phyloP scores from a whole-genome alignment of 116 monocot species.

The Posidonia oceanica region DNA sequence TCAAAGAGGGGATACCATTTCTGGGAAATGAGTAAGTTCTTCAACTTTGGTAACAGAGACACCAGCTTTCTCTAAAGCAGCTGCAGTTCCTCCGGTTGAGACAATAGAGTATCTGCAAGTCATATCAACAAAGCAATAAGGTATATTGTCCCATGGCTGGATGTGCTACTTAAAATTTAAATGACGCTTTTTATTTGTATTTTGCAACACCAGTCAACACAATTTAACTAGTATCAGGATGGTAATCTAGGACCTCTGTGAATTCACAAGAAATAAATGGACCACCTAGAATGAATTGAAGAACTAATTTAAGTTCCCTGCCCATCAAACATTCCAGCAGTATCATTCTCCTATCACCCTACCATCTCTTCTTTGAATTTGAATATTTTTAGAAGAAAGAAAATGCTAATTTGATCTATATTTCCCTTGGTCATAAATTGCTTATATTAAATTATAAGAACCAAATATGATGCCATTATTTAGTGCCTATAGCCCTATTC shows the following conservation, averaged over 20 bases:
- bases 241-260: too few species aligned
- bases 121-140: not conserved
- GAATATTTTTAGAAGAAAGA: too few species aligned
- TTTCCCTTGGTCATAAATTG: too few species aligned
- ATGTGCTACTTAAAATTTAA: not conserved
- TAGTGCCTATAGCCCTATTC: too few species aligned
- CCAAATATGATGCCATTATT: too few species aligned
- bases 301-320: not conserved
- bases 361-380: too few species aligned
- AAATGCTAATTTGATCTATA: too few species aligned
- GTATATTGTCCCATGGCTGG: not conserved
- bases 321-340: too few species aligned
- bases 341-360: too few species aligned
- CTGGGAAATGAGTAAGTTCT: constrained; percentile 81
- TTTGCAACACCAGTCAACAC: too few species aligned
- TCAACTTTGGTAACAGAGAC: constrained; percentile 84
- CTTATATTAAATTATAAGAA: too few species aligned
- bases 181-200: not conserved
- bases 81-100: constrained; percentile 91
- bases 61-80: constrained; percentile 63
- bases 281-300: not conserved
- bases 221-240: too few species aligned
- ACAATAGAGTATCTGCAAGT: constrained; percentile 54
- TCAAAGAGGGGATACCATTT: constrained; percentile 46
- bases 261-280: not conserved